Base-by-base conservation (phyloP, 768 basidiomycete genomes). In the Dendrothele bispora region DNA sequence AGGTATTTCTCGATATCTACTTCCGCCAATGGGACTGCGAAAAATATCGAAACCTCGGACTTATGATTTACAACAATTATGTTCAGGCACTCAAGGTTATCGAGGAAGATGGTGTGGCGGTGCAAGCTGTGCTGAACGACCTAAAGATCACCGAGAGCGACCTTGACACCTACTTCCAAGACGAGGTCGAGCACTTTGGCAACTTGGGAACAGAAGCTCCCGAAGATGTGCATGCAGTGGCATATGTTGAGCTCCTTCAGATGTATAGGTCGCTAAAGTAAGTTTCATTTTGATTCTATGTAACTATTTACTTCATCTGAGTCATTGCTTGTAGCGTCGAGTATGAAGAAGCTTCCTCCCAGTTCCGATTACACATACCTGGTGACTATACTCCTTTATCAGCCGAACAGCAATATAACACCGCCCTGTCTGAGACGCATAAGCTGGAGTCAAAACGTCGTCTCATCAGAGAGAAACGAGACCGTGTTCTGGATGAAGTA, bases 111-210 rank as follows among this genome's bases (percentile, higher is more conserved):
- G 1, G 90, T 89, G 7, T 75, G 64, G 35, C 68, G 71, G 44
- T 87, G 87, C 44, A 92, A 67, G 36, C 92, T 68, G 43, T 91
- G 53, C 61, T 93, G 92, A 59, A 91, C 90, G 10, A 88, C 88
- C 17, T 90, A 80, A 37, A 92, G 74, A 62, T 92, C 91, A 25
- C 89, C 78, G 64, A 10, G 40, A 40, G 26, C 2, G 56, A 58
- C n/a, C 55, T 67, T 18, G 45, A 57, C 3, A 11, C 4, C 2
- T 65, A 50, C 50, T 45, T 60, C 3, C 14, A 17, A 4, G 62
- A 66, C 28, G 59, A 70, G 49, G 18, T 17, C 0, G 28, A 10
- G 12, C 70, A 59, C 50, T 59, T 72, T 34, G 26, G 28, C 14
- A 59, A 34, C 4, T 52, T 67, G 1, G 54, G 59, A 0, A 42